Evolutionary conservation across 495 filamentous ascomycete species (phyloP), one percentile per base, ranked within the genome.

Genomic region (Talaromyces adpressus): DNA sequence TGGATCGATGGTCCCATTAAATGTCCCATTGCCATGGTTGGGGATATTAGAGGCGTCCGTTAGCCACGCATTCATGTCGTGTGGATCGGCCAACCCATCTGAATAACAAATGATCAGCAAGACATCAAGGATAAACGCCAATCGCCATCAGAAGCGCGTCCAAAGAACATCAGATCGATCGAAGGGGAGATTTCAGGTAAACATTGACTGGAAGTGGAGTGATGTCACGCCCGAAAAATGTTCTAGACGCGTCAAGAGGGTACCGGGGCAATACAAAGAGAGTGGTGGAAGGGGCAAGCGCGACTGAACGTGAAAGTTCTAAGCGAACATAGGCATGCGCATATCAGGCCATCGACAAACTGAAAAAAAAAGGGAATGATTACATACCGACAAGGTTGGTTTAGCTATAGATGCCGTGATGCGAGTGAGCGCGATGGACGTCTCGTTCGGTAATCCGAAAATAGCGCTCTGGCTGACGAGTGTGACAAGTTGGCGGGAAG

Each of bases 61-160:
- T 79, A 89, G 87, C 89, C 89, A 91, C 78, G 85, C 85, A 82
- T 88, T 92, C 89, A 91, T 92, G 81, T 85, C 85, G 75, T 73
- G 75, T 72, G 72, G 69, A 72, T 75, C 75, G 75, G 73, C 80
- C 77, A 75, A 81, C 83, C 84, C 84, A 85, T 85, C 83, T 85
- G 77, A 67, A 66, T 14, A 16, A 57, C 29, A 45, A 57, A 45
- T 27, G 23, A 57, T 63, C 62, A 63, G 62, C 52, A 63, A 63
- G 18, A 18, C 4, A 23, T 57, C 18, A 41, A 41, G 45, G 53
- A 57, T 32, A 63, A 29, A 32, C 51, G 62, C 34, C 29, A 57
- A 39, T 39, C 14, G 25, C 60, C n/a, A 49, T 62, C 29, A 62
- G 23, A 29, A 52, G 60, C 60, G 60, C 60, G 47, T 32, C 45